Conservation (phyloP, 139 green algal genomes). For the Chloropicon primus region DNA sequence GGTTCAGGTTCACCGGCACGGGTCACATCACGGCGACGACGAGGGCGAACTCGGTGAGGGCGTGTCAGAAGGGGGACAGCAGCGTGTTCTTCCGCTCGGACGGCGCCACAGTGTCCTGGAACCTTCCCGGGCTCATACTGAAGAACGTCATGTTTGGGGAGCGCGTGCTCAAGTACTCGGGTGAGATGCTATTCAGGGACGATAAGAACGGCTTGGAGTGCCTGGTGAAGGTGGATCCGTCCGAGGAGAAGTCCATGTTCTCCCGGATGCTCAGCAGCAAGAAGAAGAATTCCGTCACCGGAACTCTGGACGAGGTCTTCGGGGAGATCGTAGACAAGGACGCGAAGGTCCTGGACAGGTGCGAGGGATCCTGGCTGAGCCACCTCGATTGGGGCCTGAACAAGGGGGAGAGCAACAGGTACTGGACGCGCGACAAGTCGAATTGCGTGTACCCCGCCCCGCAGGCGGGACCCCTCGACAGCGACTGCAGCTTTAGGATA, state of each 20-base stretch:
- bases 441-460: not conserved
- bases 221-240: slow-evolving; percentile 30
- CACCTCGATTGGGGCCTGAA: slow-evolving; percentile 31
- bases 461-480: slow-evolving; percentile 11
- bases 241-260: not conserved
- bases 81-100: slow-evolving; percentile 14
- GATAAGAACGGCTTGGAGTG: slow-evolving; percentile 29
- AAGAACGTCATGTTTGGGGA: slow-evolving; percentile 37
- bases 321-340: slow-evolving; percentile 1
- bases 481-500: slow-evolving; percentile 28
- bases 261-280: slow-evolving; percentile 12
- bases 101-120: slow-evolving; percentile 24
- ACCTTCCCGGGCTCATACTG: slow-evolving; percentile 29
- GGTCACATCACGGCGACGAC: not conserved
- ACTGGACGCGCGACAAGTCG: slow-evolving; percentile 5
- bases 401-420: slow-evolving; percentile 12
- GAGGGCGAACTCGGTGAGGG: not conserved
- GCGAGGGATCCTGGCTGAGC: slow-evolving; percentile 37
- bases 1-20: not conserved
- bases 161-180: slow-evolving; percentile 40
- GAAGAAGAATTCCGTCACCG: not conserved
- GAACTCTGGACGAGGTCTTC: not conserved
- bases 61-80: not conserved
- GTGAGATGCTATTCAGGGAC: slow-evolving; percentile 42
- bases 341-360: slow-evolving; percentile 23